Percentiles rank a stretch among this genome's conserved stretches.
These are phyloP conservation scores for Cordyceps militaris DNA, from an alignment of 2,329 filamentous ascomycete species.

Conservation along the genomic window DNA sequence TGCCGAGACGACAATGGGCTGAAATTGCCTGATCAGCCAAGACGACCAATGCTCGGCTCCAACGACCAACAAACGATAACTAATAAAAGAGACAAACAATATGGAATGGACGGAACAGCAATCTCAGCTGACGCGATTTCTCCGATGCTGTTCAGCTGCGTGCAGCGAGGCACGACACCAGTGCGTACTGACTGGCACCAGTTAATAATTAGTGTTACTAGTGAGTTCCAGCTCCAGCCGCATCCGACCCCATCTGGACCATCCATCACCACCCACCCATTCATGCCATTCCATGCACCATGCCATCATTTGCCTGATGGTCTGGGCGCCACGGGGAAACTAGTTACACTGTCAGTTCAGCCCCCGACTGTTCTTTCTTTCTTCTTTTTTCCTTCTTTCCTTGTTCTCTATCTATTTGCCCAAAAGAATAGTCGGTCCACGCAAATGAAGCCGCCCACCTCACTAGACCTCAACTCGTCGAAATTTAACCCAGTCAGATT, in stretches of 20 bases:
- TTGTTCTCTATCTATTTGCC: neutral
- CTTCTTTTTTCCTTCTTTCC: neutral
- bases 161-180: too few relatives aligned
- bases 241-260: neutral
- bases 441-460: too few relatives aligned
- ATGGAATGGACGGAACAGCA: neutral
- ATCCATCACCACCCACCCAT: neutral
- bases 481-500: too few relatives aligned
- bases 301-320: conserved; percentile 6
- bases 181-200: too few relatives aligned
- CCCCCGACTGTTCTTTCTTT: too few relatives aligned
- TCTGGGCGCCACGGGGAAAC: conserved; percentile 2
- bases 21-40: neutral
- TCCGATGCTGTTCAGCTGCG: neutral
- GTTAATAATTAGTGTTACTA: too few relatives aligned
- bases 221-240: neutral
- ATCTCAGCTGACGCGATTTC: neutral
- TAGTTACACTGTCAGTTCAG: neutral
- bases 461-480: too few relatives aligned
- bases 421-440: too few relatives aligned
- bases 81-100: too few relatives aligned
- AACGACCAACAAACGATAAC: neutral
- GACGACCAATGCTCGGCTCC: neutral
- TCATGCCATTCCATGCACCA: neutral
- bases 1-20: neutral